These are phyloP conservation scores for Solanum aculeatissimum DNA, from an alignment of 305 asterid genomes.

Conservation along the genomic window DNA sequence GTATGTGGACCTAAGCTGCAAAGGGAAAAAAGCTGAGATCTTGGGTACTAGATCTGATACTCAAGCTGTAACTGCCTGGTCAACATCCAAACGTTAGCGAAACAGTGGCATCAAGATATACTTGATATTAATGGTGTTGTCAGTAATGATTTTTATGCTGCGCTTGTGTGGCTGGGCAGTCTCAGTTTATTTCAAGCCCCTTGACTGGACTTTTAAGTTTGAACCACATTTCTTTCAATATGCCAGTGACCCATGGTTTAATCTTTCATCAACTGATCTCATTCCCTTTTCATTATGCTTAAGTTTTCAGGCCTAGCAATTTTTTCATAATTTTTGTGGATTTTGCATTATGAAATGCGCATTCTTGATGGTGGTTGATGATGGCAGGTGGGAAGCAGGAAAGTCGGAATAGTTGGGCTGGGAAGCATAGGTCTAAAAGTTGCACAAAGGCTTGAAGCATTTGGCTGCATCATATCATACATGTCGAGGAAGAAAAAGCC, in stretches of 20 bases:
- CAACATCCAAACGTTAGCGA: not conserved
- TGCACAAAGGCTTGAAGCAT: conserved; percentile 57
- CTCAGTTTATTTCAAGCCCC: not conserved
- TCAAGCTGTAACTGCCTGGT: not conserved
- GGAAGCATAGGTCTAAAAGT: conserved; percentile 73
- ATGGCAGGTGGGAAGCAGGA: conserved; percentile 48
- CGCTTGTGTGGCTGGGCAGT: not conserved
- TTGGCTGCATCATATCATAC: conserved; percentile 49
- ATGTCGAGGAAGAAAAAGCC: conserved; percentile 39
- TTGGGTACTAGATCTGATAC: not conserved
- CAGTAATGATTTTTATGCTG: not conserved
- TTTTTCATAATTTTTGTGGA: not conserved
- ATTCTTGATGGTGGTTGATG: not conserved
- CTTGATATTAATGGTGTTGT: not conserved
- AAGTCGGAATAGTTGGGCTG: conserved; percentile 64
- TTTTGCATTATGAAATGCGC: not conserved
- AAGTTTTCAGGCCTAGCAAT: not conserved
- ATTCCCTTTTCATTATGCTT: not conserved
- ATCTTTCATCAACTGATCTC: not conserved
- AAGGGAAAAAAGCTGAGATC: not conserved
- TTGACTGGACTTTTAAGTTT: not conserved
- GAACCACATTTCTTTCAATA: not conserved
- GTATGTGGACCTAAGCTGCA: not conserved
- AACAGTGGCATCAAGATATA: not conserved
- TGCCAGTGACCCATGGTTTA: not conserved